A percentile compares a stretch with the other conserved stretches of the same genome.
Evolutionary conservation across 768 basidiomycete genomes (phyloP).

Genomic region (Lactarius tabidus): DNA sequence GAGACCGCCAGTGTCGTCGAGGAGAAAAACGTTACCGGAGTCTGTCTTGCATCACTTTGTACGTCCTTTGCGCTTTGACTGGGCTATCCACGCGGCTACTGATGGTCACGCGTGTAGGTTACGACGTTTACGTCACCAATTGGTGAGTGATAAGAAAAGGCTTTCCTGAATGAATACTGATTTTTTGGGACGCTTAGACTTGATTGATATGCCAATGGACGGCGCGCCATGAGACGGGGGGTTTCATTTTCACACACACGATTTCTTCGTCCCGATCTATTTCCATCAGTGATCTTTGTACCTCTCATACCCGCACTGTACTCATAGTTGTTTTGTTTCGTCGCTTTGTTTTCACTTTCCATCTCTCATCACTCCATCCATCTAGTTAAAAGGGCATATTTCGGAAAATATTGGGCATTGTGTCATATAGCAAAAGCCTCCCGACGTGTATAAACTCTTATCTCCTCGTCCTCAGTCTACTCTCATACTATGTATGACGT

Average conservation of each 20-base stretch:
- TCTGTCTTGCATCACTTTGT: conserved; percentile 33
- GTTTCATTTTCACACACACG: neutral
- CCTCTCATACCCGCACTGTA: conserved; percentile 2
- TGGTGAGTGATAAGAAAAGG: conserved; percentile 27
- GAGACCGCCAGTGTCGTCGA: neutral
- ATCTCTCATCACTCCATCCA: neutral
- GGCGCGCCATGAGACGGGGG: neutral
- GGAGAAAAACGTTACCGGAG: conserved; percentile 12
- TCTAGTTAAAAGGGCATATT: too few relatives aligned
- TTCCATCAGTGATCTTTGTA: neutral
- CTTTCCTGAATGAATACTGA: neutral
- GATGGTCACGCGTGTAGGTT: conserved; percentile 27
- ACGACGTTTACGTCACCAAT: conserved; percentile 40
- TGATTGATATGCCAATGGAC: conserved; percentile 9
- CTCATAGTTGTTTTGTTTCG: neutral
- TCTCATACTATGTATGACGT: too few relatives aligned
- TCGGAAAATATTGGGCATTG: too few relatives aligned
- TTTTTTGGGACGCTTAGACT: conserved; percentile 2
- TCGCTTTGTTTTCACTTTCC: neutral
- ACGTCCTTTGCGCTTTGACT: conserved; percentile 15
- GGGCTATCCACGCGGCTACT: too few relatives aligned
- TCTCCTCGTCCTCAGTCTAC: too few relatives aligned
- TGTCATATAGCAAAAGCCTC: too few relatives aligned
- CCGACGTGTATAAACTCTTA: too few relatives aligned
- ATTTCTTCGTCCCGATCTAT: neutral